A percentile compares a stretch with the other conserved stretches of the same genome.
phyloP scores from a whole-genome alignment of 169 alveolate genomes.

The Plasmodium sp. region DNA sequence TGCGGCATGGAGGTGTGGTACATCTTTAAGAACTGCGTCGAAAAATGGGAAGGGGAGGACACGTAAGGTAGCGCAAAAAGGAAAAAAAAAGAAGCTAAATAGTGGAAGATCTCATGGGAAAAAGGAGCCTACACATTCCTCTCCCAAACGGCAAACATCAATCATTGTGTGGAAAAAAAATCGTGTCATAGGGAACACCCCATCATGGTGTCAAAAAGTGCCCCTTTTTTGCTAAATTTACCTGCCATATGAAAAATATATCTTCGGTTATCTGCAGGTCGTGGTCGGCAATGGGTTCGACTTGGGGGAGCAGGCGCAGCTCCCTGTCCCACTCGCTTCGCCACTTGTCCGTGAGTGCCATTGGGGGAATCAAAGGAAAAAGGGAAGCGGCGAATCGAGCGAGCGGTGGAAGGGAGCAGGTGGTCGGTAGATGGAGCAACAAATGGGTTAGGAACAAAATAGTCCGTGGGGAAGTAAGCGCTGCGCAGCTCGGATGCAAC shows the following conservation, averaged over 20 bases:
- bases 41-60: not conserved
- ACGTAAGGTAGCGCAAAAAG: not conserved
- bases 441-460: not conserved
- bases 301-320: constrained; percentile 68
- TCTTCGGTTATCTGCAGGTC: constrained; percentile 71
- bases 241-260: constrained; percentile 74
- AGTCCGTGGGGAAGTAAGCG: not conserved
- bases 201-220: not conserved
- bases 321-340: constrained; percentile 70
- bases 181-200: not conserved
- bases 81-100: not conserved
- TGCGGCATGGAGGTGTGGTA: constrained; percentile 69
- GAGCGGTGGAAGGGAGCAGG: not conserved
- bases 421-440: not conserved
- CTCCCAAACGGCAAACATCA: not conserved
- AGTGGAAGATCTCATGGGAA: not conserved
- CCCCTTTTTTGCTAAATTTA: not conserved
- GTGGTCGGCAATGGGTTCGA: constrained; percentile 36
- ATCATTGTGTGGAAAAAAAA: not conserved
- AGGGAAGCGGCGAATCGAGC: not conserved
- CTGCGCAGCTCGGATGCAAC: not conserved
- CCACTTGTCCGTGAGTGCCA: constrained; percentile 37
- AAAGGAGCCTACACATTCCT: not conserved
- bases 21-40: constrained; percentile 68
- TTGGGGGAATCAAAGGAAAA: not conserved